These are phyloP conservation scores for Thozetella sp. DNA, from an alignment of 495 filamentous ascomycete genomes.

Conservation along the genomic window DNA sequence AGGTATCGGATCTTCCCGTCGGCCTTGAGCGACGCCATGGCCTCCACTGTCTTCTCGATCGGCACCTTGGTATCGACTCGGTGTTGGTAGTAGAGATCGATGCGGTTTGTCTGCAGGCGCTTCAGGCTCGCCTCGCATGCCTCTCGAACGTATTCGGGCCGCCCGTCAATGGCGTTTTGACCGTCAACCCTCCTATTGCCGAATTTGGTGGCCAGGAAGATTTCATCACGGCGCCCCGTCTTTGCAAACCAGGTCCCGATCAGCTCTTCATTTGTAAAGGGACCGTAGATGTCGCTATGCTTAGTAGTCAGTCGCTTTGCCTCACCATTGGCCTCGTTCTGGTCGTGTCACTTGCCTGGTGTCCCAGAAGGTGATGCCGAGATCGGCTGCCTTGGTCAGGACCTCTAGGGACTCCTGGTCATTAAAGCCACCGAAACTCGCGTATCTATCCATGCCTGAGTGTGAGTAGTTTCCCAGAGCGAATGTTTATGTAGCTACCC, in stretches of 20 bases:
- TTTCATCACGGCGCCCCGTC: conserved; percentile 38
- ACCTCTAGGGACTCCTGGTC: conserved; percentile 33
- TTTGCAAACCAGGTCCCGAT: conserved; percentile 45
- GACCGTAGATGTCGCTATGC: background rate
- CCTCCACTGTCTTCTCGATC: conserved; percentile 57
- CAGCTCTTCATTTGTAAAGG: conserved; percentile 31
- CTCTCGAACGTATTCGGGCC: conserved; percentile 46
- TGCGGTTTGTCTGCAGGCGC: conserved; percentile 37
- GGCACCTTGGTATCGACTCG: conserved; percentile 45
- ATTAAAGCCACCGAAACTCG: conserved; percentile 23
- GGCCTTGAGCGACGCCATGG: conserved; percentile 34
- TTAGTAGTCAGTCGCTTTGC: no score
- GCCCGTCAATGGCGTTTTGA: conserved; percentile 11
- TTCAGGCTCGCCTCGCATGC: conserved; percentile 45
- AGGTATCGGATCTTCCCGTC: conserved; percentile 45
- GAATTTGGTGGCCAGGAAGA: conserved; percentile 58
- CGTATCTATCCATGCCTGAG: no score
- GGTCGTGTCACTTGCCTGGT: no score
- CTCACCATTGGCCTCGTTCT: no score
- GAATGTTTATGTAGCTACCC: no score
- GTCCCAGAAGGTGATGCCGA: conserved; percentile 36
- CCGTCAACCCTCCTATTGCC: conserved; percentile 31
- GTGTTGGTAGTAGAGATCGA: conserved; percentile 63
- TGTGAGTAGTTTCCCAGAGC: no score
- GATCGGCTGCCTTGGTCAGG: conserved; percentile 30